phyloP scores from a whole-genome alignment of 2,329 filamentous ascomycete genomes.

The Ophiostoma sp. region DNA sequence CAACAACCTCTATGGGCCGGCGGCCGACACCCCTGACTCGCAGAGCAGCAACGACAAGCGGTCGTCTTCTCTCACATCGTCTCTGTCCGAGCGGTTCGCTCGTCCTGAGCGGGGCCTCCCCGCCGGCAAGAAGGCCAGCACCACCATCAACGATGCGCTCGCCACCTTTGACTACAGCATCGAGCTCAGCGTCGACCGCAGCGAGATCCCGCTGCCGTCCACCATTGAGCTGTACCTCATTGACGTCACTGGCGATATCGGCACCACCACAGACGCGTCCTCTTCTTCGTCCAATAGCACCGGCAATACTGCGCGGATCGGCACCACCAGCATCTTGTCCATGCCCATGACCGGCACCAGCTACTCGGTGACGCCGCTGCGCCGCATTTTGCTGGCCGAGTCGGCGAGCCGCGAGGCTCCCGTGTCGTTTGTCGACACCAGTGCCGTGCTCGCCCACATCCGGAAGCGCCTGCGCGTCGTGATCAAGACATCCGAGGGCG shows the following conservation, averaged over 20 bases:
- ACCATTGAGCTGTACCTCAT: conserved; percentile 34
- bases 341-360: conserved; percentile 36
- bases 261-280: neutral
- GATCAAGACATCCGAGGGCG: conserved; percentile 32
- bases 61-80: neutral
- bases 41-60: neutral
- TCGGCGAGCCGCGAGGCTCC: neutral
- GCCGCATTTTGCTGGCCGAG: conserved; percentile 20
- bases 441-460: conserved; percentile 35
- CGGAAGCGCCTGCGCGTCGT: conserved; percentile 26
- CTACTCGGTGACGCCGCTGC: conserved; percentile 35
- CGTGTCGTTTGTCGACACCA: neutral
- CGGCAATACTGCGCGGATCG: conserved; percentile 26
- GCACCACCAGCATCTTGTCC: conserved; percentile 34
- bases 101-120: no score
- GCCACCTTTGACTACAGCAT: conserved; percentile 34
- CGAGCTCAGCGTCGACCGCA: conserved; percentile 36
- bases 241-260: neutral
- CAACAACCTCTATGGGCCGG: conserved; percentile 44
- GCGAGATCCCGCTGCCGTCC: conserved; percentile 36
- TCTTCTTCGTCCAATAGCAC: neutral
- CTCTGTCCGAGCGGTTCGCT: neutral
- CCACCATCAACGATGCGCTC: neutral
- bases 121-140: neutral
- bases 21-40: neutral